A percentile compares a stretch with the other conserved stretches of the same genome.
These are phyloP conservation scores for Leishmania arabica DNA, from an alignment of 208 protist species.

Conservation along the genomic window DNA sequence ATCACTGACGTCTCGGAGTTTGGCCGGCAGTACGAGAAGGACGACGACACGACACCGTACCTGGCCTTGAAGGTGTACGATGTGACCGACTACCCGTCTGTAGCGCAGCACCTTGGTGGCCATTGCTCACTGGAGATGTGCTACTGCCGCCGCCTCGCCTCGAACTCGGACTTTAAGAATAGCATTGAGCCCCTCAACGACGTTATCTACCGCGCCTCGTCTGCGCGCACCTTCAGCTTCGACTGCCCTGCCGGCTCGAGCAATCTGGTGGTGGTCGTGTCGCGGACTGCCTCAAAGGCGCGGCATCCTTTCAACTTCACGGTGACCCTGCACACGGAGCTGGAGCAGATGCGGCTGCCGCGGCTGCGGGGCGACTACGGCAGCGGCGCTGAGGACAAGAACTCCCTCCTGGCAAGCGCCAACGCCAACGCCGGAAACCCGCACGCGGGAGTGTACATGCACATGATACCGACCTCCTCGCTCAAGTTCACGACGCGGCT, in stretches of 20 bases:
- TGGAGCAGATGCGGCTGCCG: conserved; percentile 56
- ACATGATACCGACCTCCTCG: conserved; percentile 58
- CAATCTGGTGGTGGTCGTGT: conserved; percentile 71
- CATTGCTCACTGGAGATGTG: conserved; percentile 71
- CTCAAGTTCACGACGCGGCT: conserved; percentile 48
- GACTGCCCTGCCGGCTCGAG: conserved; percentile 75
- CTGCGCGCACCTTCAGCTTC: conserved; percentile 78
- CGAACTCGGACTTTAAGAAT: conserved; percentile 53
- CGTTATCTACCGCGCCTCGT: conserved; percentile 57
- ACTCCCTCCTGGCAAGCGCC: conserved; percentile 34
- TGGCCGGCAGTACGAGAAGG: conserved; percentile 60
- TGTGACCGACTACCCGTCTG: conserved; percentile 69
- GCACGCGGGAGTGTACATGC: conserved; percentile 73
- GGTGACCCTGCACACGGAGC: conserved; percentile 83
- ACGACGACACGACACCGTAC: conserved; percentile 53
- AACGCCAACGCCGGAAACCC: conserved; percentile 32
- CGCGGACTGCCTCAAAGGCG: conserved; percentile 41
- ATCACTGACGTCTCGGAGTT: conserved; percentile 70
- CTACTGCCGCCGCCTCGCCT: conserved; percentile 70
- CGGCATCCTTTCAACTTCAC: conserved; percentile 72
- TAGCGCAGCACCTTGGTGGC: conserved; percentile 67
- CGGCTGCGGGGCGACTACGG: conserved; percentile 8
- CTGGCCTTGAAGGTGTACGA: conserved; percentile 77
- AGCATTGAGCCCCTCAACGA: conserved; percentile 64
- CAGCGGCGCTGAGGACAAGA: conserved; percentile 24